Evolutionary conservation across 768 basidiomycete species (phyloP), one percentile per base, ranked within the genome.

Genomic region (Suillus tomentosus): DNA sequence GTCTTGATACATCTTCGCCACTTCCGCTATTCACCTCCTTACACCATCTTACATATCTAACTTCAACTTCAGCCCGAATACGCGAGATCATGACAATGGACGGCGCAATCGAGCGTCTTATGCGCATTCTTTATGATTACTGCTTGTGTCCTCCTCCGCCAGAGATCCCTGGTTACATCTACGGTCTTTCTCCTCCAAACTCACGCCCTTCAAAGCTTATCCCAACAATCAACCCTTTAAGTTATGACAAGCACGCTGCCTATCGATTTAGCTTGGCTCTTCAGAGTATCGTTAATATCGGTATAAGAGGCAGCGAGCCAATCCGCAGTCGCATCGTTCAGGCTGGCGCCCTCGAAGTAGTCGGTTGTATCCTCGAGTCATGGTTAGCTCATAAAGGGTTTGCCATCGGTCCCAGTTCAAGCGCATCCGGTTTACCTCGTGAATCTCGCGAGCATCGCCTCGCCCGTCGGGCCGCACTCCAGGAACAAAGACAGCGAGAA

Each of bases 51-150:
- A 92, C 92, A 58, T 96, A 97, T 78, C 90, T 99, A 67, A 99
- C 96, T 9, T 95, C 94, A 1, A 98, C 97, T 7, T 97, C 96
- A 0, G 96, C 97, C 2, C 88, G 95, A 62, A 99, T 99, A 78
- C 90, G 96, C 64, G 97, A 99, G 79, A 98, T 97, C 70, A 92
- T 99, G 86, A 96, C 95, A 36, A 89, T 92, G 85, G 96, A 99
- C 72, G 97, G 97, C 55, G 97, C 97, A 1, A 87, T 99, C 19
- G 97, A 99, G 73, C 90, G 96, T 15, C 89, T 99, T 37, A 92
- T 99, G 15, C 87, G 92, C 63, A 94, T 99, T 66, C 82, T 96
- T 11, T 91, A 91, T 71, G 92, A 95, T 66, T 94, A 93, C 70
- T 95, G 94, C 75, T 77, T 93, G 27, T 87, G 84, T 66, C 92